phyloP scores from a whole-genome alignment of 768 basidiomycete genomes.

The Amanita phalloides region DNA sequence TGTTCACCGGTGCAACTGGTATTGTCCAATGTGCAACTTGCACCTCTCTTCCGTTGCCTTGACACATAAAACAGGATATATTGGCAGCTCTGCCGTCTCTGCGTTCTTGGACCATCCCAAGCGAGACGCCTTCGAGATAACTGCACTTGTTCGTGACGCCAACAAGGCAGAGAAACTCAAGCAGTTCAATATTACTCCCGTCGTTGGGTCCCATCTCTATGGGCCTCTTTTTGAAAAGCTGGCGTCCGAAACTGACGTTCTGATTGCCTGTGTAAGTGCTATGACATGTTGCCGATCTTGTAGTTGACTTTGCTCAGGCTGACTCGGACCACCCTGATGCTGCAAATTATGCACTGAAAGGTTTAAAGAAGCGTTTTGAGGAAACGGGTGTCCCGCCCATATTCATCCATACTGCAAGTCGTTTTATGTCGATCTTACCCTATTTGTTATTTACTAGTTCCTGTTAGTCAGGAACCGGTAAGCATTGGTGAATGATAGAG shows the following conservation, averaged over 20 bases:
- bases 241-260: constrained; percentile 30
- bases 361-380: constrained; percentile 36
- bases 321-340: constrained; percentile 35
- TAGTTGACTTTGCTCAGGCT: constrained; percentile 14
- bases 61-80: constrained; percentile 26
- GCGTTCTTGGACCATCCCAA: constrained; percentile 28
- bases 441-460: background rate
- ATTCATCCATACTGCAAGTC: constrained; percentile 52
- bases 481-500: background rate
- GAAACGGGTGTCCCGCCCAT: constrained; percentile 30
- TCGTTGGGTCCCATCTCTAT: constrained; percentile 38
- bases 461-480: constrained; percentile 38
- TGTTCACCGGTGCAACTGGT: constrained; percentile 39
- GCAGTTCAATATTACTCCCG: constrained; percentile 23
- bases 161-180: constrained; percentile 34
- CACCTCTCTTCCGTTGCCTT: background rate
- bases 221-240: constrained; percentile 27
- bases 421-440: constrained; percentile 1
- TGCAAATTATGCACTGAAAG: constrained; percentile 35
- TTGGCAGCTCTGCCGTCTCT: constrained; percentile 35
- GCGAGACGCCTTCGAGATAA: constrained; percentile 25
- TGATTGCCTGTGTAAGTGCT: background rate
- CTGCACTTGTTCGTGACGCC: constrained; percentile 30
- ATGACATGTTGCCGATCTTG: constrained; percentile 25
- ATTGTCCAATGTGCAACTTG: background rate